Percentiles rank a stretch among this genome's conserved stretches.
phyloP scores from a whole-genome alignment of 805 yeast species.

The Geotrichum ghanense region DNA sequence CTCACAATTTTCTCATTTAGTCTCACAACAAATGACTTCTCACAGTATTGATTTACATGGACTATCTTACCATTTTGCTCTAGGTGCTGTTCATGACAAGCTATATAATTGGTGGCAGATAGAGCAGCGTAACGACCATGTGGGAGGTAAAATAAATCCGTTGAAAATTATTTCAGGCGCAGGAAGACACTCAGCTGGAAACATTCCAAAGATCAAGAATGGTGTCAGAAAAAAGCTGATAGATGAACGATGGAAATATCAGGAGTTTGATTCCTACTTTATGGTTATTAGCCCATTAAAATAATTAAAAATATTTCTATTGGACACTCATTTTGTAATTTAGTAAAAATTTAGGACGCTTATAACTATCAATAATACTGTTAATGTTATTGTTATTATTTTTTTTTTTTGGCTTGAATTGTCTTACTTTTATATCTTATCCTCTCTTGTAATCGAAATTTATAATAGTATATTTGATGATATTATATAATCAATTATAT shows the following conservation, averaged over 20 bases:
- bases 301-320: no score
- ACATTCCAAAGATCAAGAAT: constrained; percentile 16
- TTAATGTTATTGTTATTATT: no score
- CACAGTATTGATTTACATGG: constrained; percentile 14
- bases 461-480: no score
- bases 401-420: no score
- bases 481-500: no score
- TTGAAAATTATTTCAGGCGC: constrained; percentile 15
- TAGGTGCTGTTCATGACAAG: constrained; percentile 5
- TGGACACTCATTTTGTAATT: no score
- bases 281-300: constrained; percentile 1
- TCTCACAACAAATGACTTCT: constrained; percentile 7
- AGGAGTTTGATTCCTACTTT: constrained; percentile 8
- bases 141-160: constrained; percentile 3
- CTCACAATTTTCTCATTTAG: constrained; percentile 1
- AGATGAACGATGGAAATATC: constrained; percentile 8
- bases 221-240: constrained; percentile 12
- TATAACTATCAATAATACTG: no score
- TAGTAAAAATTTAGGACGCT: no score
- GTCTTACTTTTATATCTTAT: no score
- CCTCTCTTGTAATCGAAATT: no score
- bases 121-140: constrained; percentile 1
- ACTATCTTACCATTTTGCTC: constrained; percentile 11
- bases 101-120: constrained; percentile 10
- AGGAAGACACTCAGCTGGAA: constrained; percentile 15